These are phyloP conservation scores for Apiotrichum laibachii DNA, from an alignment of 1,284 basidiomycete genomes.

Conservation along the genomic window DNA sequence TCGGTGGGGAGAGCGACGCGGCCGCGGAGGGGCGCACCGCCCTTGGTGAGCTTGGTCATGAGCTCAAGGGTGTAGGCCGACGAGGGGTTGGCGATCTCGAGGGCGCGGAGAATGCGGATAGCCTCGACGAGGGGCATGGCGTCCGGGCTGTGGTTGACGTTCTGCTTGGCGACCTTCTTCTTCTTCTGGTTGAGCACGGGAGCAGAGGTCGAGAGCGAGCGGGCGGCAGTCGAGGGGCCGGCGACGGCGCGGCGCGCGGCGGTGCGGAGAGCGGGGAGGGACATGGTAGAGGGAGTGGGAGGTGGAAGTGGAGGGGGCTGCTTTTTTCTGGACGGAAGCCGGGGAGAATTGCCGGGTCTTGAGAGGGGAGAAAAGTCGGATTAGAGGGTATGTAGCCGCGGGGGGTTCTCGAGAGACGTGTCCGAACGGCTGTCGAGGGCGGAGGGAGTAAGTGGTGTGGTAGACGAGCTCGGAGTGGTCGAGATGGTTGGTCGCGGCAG, in stretches of 20 bases:
- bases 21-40: conserved; percentile 75
- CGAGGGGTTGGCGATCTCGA: conserved; percentile 70
- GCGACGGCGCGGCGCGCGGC: conserved; percentile 4
- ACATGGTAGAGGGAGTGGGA: conserved; percentile 5
- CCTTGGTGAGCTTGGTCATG: conserved; percentile 70
- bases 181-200: conserved; percentile 6
- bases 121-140: conserved; percentile 42
- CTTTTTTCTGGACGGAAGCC: not conserved
- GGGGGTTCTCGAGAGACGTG: not conserved
- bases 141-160: conserved; percentile 26
- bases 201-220: not conserved
- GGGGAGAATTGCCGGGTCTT: too few species aligned
- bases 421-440: not conserved
- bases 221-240: conserved; percentile 8
- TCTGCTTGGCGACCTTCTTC: conserved; percentile 8
- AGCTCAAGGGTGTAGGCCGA: conserved; percentile 77
- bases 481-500: not conserved
- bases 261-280: conserved; percentile 12
- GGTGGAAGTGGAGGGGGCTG: not conserved
- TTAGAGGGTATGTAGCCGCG: too few species aligned
- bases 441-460: not conserved
- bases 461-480: not conserved
- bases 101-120: conserved; percentile 53
- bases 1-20: conserved; percentile 68
- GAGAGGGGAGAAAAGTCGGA: too few species aligned